phyloP scores from a whole-genome alignment of 257 asterid genomes.

The Craterostigma plantagineum region DNA sequence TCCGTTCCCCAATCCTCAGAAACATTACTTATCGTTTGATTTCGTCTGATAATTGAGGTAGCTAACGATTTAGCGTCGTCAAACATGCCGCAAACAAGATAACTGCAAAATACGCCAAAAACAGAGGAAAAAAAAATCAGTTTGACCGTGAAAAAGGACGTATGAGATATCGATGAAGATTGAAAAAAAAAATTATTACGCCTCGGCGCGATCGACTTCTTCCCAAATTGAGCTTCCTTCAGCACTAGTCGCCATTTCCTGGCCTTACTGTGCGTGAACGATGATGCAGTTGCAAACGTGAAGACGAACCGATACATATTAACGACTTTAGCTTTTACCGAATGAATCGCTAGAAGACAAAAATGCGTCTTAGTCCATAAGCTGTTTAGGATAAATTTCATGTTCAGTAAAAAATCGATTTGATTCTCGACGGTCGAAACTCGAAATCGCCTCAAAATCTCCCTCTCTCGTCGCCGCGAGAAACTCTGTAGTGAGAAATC shows the following conservation, averaged over 20 bases:
- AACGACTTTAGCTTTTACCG: too few relatives aligned
- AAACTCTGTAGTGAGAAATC: not conserved
- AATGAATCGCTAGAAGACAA: not conserved
- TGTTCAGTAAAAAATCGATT: not conserved
- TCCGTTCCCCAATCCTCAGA: constrained; percentile 24
- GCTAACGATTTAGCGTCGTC: constrained; percentile 51
- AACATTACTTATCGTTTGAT: constrained; percentile 15
- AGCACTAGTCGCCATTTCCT: constrained; percentile 12
- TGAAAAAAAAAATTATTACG: constrained; percentile 12
- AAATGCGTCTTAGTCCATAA: not conserved
- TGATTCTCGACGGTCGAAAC: not conserved
- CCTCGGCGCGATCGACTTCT: constrained; percentile 43
- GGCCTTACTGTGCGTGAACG: not conserved
- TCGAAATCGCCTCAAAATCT: constrained; percentile 4
- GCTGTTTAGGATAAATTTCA: not conserved
- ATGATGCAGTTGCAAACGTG: too few relatives aligned
- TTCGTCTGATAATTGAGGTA: constrained; percentile 29
- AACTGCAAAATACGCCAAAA: constrained; percentile 25
- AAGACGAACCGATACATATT: too few relatives aligned
- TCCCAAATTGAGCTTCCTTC: constrained; percentile 27
- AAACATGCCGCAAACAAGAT: constrained; percentile 51
- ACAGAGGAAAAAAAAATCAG: constrained; percentile 3
- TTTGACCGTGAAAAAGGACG: not conserved
- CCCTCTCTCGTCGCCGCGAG: not conserved
- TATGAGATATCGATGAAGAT: not conserved